Conservation (phyloP, 2,329 filamentous ascomycete genomes). For the Stachybotrys chartarum region DNA sequence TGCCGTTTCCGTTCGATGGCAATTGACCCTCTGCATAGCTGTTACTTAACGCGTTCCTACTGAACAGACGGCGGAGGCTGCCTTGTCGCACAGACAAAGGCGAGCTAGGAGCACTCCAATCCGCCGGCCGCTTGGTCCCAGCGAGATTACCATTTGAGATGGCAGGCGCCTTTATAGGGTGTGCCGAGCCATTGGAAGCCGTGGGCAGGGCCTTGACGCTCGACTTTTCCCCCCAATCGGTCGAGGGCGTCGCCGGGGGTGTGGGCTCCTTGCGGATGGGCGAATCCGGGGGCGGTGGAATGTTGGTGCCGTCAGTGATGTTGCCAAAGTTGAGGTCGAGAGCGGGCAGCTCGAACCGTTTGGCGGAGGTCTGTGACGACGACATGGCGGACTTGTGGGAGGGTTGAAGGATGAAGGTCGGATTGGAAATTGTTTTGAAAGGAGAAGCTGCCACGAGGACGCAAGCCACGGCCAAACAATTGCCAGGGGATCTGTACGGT, state of each 20-base stretch:
- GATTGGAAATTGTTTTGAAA: not conserved
- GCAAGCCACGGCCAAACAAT: not conserved
- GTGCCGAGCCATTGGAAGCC: slow-evolving; percentile 6
- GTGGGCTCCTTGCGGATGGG: slow-evolving; percentile 41
- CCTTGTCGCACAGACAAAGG: slow-evolving; percentile 43
- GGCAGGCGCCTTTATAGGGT: not conserved
- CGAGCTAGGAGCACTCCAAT: slow-evolving; percentile 46
- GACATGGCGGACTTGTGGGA: slow-evolving; percentile 6
- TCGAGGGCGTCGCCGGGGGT: slow-evolving; percentile 29
- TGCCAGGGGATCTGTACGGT: not conserved
- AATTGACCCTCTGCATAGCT: slow-evolving; percentile 43
- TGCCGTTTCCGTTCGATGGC: slow-evolving; percentile 28
- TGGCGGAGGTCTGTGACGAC: slow-evolving; percentile 16
- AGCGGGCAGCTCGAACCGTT: slow-evolving; percentile 49
- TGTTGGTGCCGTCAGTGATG: slow-evolving; percentile 54
- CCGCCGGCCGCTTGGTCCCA: slow-evolving; percentile 42
- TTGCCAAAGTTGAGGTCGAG: slow-evolving; percentile 52
- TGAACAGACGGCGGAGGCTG: slow-evolving; percentile 51
- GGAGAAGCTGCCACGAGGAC: not conserved
- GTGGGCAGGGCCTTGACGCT: slow-evolving; percentile 5
- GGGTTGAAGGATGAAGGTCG: slow-evolving; percentile 11
- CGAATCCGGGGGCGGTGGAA: slow-evolving; percentile 51
- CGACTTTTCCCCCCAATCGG: slow-evolving; percentile 12
- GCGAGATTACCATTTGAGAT: slow-evolving; percentile 33
- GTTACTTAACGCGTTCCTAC: slow-evolving; percentile 47